Conservation (phyloP, 345 rosid species). For the Aquilaria malaccensis region DNA sequence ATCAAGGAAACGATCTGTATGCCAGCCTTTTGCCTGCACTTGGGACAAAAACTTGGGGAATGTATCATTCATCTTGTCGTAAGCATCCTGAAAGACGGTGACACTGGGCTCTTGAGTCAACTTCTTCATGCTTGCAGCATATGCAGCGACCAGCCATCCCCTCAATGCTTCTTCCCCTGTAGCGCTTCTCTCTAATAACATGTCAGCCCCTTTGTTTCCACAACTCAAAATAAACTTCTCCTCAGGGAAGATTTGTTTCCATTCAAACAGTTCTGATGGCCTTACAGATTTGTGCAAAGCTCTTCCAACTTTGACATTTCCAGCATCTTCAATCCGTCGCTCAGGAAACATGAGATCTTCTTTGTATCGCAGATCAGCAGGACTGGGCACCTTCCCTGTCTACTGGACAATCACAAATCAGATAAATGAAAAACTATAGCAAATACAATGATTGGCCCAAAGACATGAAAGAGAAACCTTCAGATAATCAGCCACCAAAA, state of each 20-base stretch:
- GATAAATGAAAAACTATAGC: conserved; percentile 12
- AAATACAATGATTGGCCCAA: background rate
- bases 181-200: conserved; percentile 75
- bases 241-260: conserved; percentile 52
- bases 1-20: conserved; percentile 80
- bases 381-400: conserved; percentile 75
- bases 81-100: conserved; percentile 45
- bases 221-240: conserved; percentile 65
- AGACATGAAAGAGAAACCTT: conserved; percentile 39
- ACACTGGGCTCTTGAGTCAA: conserved; percentile 23
- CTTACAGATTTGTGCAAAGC: conserved; percentile 51
- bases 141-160: conserved; percentile 95
- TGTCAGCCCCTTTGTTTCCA: conserved; percentile 52
- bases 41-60: conserved; percentile 50
- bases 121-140: conserved; percentile 36
- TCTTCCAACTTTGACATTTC: conserved; percentile 77
- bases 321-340: conserved; percentile 71
- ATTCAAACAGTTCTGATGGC: conserved; percentile 56
- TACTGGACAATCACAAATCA: conserved; percentile 23
- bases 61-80: conserved; percentile 47
- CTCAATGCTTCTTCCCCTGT: conserved; percentile 85
- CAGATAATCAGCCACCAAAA: conserved; percentile 75
- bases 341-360: conserved; percentile 82
- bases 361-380: conserved; percentile 67
- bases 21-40: conserved; percentile 85